Conservation (phyloP, 2,329 filamentous ascomycete genomes). For the Aureobasidium zeae region DNA sequence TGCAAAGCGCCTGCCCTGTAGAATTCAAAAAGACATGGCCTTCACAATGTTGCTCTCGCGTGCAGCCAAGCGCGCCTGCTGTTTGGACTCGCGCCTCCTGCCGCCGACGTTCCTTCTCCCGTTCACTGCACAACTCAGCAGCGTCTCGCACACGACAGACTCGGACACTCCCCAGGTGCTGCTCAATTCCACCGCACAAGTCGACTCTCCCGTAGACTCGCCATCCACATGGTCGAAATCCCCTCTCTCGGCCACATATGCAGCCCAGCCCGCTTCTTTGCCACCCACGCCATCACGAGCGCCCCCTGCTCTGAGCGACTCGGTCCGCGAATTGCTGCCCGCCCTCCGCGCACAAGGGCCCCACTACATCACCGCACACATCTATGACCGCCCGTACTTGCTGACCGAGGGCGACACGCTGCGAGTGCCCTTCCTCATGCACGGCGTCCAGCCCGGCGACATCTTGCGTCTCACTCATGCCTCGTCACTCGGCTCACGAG, state of each 20-base stretch:
- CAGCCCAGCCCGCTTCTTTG: conserved; percentile 16
- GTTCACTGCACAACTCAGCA: conserved; percentile 39
- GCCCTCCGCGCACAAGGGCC: conserved; percentile 61
- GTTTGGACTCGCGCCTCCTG: conserved; percentile 48
- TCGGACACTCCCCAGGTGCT: conserved; percentile 25
- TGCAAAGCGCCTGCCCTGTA: not conserved
- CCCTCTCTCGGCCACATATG: not conserved
- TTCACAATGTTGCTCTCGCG: conserved; percentile 35
- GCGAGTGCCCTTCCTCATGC: conserved; percentile 43
- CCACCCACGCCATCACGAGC: conserved; percentile 26
- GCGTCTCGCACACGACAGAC: conserved; percentile 32
- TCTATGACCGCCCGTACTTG: conserved; percentile 72
- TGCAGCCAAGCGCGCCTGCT: conserved; percentile 52
- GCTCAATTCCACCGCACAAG: conserved; percentile 6
- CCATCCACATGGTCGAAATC: conserved; percentile 3
- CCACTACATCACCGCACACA: conserved; percentile 71
- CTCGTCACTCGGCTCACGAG: conserved; percentile 69
- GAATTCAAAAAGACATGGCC: not conserved
- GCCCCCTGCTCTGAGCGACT: conserved; percentile 41
- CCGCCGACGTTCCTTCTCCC: conserved; percentile 47
- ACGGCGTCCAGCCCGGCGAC: conserved; percentile 58
- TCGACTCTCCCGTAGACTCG: conserved; percentile 1
- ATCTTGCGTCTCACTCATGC: conserved; percentile 81
- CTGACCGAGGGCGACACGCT: conserved; percentile 50
- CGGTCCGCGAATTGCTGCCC: conserved; percentile 56